A percentile compares a stretch with the other conserved stretches of the same genome.
These are phyloP conservation scores for Mycena galopus DNA, from an alignment of 768 basidiomycete genomes.

Conservation along the genomic window DNA sequence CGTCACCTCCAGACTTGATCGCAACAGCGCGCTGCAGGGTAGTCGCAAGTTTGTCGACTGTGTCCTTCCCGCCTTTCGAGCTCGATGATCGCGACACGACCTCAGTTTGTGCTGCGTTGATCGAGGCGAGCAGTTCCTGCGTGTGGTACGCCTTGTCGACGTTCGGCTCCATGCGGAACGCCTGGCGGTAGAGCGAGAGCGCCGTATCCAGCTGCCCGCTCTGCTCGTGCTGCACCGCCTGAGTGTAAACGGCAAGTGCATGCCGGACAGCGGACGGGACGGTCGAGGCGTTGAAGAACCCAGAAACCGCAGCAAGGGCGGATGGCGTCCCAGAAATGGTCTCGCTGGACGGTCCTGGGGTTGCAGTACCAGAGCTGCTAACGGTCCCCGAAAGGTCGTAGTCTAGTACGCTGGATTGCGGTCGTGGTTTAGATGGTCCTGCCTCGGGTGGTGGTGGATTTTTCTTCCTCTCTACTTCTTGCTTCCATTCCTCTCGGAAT, in stretches of 20 bases:
- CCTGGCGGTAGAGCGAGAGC: constrained; percentile 79
- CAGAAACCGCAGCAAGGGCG: constrained; percentile 25
- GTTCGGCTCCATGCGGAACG: constrained; percentile 81
- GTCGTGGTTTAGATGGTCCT: constrained; percentile 21
- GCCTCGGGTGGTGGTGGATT: constrained; percentile 36
- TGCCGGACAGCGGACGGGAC: constrained; percentile 49
- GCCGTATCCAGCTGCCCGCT: constrained; percentile 82
- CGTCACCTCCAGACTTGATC: constrained; percentile 40
- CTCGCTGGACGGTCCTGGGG: constrained; percentile 38
- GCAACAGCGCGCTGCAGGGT: constrained; percentile 44
- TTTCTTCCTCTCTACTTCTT: constrained; percentile 65
- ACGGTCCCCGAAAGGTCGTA: constrained; percentile 26
- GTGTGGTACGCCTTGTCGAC: constrained; percentile 80
- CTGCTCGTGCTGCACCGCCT: constrained; percentile 82
- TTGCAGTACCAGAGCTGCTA: constrained; percentile 15
- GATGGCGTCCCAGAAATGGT: constrained; percentile 34
- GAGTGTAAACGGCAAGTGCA: constrained; percentile 77
- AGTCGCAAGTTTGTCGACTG: constrained; percentile 45
- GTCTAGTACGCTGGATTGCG: constrained; percentile 9
- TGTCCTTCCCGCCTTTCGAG: background rate
- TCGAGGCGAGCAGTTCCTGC: constrained; percentile 62
- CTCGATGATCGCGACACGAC: constrained; percentile 30
- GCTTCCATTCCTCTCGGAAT: constrained; percentile 83
- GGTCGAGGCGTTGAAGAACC: constrained; percentile 37
- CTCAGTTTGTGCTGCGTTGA: constrained; percentile 42